These are phyloP conservation scores for Paramecium tetraurelia DNA, from an alignment of 73 alveolate species.

Conservation along the genomic window DNA sequence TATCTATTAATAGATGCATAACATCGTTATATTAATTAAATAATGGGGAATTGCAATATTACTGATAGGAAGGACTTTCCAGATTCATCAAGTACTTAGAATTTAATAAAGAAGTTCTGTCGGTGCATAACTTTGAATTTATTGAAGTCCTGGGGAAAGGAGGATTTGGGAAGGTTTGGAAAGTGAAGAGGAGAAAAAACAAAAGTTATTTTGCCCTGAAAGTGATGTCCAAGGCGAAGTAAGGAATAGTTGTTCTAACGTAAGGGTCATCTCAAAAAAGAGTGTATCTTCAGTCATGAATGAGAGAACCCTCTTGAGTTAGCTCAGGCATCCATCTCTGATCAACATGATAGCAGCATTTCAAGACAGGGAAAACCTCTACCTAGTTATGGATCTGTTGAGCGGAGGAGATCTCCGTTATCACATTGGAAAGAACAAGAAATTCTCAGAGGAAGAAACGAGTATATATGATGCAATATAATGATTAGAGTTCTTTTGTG, in stretches of 20 bases:
- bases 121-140: constrained; percentile 33
- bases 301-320: constrained; percentile 35
- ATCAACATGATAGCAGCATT: constrained; percentile 91
- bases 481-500: constrained; percentile 79
- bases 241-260: neutral
- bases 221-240: constrained; percentile 74
- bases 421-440: constrained; percentile 79
- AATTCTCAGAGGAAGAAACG: constrained; percentile 89
- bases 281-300: constrained; percentile 44
- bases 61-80: constrained; percentile 1
- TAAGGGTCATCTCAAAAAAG: constrained; percentile 13
- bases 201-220: constrained; percentile 77
- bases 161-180: constrained; percentile 79
- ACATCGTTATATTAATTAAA: neutral
- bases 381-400: constrained; percentile 86
- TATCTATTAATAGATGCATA: neutral
- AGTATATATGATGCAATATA: constrained; percentile 28
- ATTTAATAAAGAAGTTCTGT: neutral
- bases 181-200: constrained; percentile 76
- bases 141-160: constrained; percentile 60
- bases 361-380: constrained; percentile 89
- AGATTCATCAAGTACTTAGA: neutral
- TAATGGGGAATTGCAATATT: constrained; percentile 32
- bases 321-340: constrained; percentile 15
- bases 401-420: constrained; percentile 96